Evolutionary conservation across 495 filamentous ascomycete species (phyloP), one percentile per base, ranked within the genome.

Genomic region (Trichoderma reesei): DNA sequence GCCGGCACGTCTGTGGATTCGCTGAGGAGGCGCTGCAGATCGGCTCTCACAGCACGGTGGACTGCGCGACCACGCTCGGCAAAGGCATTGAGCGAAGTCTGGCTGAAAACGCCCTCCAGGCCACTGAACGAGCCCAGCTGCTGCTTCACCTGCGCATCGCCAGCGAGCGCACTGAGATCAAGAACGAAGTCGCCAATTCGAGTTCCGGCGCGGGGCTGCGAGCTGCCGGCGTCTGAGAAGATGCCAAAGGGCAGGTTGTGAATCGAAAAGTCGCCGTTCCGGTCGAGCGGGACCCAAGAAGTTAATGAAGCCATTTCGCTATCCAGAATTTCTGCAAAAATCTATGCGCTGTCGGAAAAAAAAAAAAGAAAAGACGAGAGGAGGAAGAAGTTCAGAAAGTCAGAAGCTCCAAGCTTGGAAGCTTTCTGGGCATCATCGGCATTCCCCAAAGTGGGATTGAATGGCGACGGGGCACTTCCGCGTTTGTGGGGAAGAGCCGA

Each of bases 231-330:
- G 2, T 79, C 66, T 62, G 78, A 83, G 71, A 96, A 89, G 73
- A 96, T 91, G 67, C 93, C 93, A 73, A 98, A 96, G 16, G 93
- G 93, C 66, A 98, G 88, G 74, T 98, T 96, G 67, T 86, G 80
- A 59, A 98, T 78, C 14, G 92, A 94, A 76, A 98, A 98, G 64
- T 56, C 51, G 26, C 51, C 51, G 8, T 56, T 56, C n/a, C 20
- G 18, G 51, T 56, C 51, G 20, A 56, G 11, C n/a, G 51, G 51
- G 51, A 56, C 51, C 51, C 51, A 56, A 56, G 51, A 56, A 31
- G 51, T 34, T 34, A 8, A 10, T 18, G 51, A 34, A 56, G 51
- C 20, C 51, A 56, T 56, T 34, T 14, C 14, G 7, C 11, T 56
- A 20, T 34, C 51, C 6, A 10, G 1, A 34, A 2, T 33, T 14